Percentiles rank a stretch among this genome's conserved stretches.
Evolutionary conservation across 176 grass and related monocot species (phyloP).

Genomic region (Thinopyrum elongatum): DNA sequence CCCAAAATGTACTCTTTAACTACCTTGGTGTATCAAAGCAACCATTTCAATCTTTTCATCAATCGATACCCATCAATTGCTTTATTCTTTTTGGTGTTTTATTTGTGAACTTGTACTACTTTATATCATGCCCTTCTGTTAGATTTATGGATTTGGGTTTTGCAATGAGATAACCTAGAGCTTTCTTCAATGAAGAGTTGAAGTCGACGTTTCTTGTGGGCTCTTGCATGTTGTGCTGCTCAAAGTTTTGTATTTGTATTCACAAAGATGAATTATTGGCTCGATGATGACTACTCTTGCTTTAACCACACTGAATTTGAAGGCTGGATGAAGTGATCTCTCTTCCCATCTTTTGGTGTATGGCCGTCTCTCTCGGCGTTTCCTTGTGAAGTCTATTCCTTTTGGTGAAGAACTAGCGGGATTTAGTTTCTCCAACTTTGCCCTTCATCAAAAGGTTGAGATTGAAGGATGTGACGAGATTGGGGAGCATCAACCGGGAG

Average conservation of each 20-base stretch:
- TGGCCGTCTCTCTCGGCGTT: not conserved
- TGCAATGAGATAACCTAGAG: not conserved
- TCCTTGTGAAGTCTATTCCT: conserved; percentile 28
- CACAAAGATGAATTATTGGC: not conserved
- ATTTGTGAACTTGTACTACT: not conserved
- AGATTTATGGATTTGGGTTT: not conserved
- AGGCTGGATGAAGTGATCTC: not conserved
- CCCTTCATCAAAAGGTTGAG: conserved; percentile 13
- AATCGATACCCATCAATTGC: accelerated
- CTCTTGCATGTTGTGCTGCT: not conserved
- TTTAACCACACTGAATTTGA: conserved; percentile 40
- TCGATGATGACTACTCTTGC: conserved; percentile 30
- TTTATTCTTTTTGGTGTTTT: not conserved
- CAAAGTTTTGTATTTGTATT: not conserved
- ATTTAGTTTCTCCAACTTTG: not conserved
- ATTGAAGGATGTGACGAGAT: conserved; percentile 9
- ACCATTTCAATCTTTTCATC: not conserved
- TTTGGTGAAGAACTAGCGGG: not conserved
- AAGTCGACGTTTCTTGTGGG: not conserved
- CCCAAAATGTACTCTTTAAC: not conserved
- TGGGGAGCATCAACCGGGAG: not conserved
- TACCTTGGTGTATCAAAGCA: not conserved
- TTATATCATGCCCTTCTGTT: not conserved
- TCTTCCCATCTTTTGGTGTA: not conserved
- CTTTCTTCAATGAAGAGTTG: not conserved